Evolutionary conservation across 176 grass and related monocot species (phyloP), one percentile per base, ranked within the genome.

Genomic region (Coix lacrymajobi): DNA sequence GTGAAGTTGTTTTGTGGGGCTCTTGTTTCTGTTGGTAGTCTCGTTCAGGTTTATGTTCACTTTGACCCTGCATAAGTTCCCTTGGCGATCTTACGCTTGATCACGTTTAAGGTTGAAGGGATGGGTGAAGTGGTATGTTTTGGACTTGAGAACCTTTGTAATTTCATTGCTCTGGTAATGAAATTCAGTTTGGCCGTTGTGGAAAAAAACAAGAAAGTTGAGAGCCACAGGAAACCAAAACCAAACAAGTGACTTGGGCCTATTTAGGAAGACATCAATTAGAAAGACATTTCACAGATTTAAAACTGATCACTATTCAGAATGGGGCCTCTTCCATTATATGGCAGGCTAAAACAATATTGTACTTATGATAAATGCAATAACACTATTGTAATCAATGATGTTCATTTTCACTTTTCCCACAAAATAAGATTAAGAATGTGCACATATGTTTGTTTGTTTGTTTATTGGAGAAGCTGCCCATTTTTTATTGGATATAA

Each of bases 191-290:
- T n/a, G n/a, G n/a, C n/a, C n/a, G n/a, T n/a, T n/a, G n/a, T n/a
- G n/a, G n/a, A n/a, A n/a, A n/a, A n/a, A n/a, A 79, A 65, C 40
- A 48, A 84, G 66, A 38, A 70, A 34, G 29, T 71, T 37, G 15
- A 75, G 26, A 3, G 24, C 10, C 36, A 41, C 8, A 38, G 60
- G 17, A 79, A 73, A 76, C 19, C 5, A 51, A 44, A 70, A 19
- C n/a, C 39, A 83, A 78, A 51, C 19, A 78, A 4, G 29, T 36
- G 7, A 57, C 2, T 17, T 43, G 9, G 13, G 5, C 34, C 63
- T 13, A 24, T 38, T 80, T 32, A 56, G 7, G n/a, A 43, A 45
- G 15, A 22, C 2, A 63, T 12, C 24, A 43, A 17, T 38, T 0
- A 46, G 10, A 54, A 71, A 25, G 41, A 32, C 43, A 32, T 26